These are phyloP conservation scores for Pseudotsuga menziesii DNA, from an alignment of 75 land plant genomes.

Conservation along the genomic window DNA sequence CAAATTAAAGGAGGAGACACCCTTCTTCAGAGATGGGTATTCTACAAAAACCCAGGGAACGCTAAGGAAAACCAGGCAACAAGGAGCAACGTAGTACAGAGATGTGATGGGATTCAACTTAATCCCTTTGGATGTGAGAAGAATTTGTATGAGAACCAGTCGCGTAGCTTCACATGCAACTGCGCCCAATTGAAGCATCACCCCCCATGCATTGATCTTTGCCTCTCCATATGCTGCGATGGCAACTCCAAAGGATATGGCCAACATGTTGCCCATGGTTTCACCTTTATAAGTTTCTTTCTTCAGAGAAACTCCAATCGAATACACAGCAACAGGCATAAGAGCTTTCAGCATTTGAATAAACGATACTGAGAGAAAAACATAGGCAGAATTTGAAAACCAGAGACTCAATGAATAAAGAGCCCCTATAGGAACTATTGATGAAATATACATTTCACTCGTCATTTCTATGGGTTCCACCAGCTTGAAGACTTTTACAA, in stretches of 20 bases:
- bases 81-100: conserved; percentile 92
- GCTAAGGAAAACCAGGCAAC: conserved; percentile 72
- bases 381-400: conserved; percentile 98
- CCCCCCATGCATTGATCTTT: conserved; percentile 70
- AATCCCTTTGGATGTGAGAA: conserved; percentile 88
- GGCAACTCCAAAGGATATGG: conserved; percentile 82
- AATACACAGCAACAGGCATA: conserved; percentile 96
- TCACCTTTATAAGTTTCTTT: conserved; percentile 57
- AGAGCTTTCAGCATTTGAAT: conserved; percentile 99
- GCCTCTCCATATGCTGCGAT: conserved; percentile 99
- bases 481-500: conserved; percentile 62
- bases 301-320: conserved; percentile 66
- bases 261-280: conserved; percentile 80
- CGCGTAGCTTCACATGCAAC: conserved; percentile 89
- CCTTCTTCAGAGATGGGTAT: conserved; percentile 45
- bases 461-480: conserved; percentile 88
- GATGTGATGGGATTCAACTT: conserved; percentile 89
- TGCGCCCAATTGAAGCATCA: conserved; percentile 71
- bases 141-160: conserved; percentile 90
- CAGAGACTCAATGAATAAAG: conserved; percentile 89
- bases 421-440: conserved; percentile 92
- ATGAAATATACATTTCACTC: conserved; percentile 61
- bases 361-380: conserved; percentile 94
- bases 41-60: conserved; percentile 93
- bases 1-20: conserved; percentile 47